Percentiles rank a stretch among this genome's conserved stretches.
Conservation (phyloP, 2,329 filamentous ascomycete genomes). For the Ceratocystis ficicola region DNA sequence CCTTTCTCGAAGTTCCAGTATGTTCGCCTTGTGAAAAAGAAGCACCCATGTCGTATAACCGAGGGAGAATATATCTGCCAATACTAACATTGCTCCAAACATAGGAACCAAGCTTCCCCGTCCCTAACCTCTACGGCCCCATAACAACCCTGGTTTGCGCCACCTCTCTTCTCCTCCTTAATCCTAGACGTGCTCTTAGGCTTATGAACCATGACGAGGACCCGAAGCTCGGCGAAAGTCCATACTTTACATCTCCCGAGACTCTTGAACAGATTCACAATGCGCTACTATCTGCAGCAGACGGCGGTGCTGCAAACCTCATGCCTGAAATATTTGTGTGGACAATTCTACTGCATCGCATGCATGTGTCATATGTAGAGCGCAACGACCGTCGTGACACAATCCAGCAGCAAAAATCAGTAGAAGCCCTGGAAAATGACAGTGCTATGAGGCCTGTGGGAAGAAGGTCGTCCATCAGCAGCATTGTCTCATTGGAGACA, state of each 20-base stretch:
- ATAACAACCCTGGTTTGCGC: constrained; percentile 54
- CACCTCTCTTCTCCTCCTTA: constrained; percentile 61
- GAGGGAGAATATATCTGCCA: neutral
- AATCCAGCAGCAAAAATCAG: constrained; percentile 45
- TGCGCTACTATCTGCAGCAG: constrained; percentile 51
- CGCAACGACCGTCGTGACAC: constrained; percentile 50
- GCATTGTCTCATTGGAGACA: constrained; percentile 50
- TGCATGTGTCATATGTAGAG: constrained; percentile 51
- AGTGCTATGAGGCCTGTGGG: constrained; percentile 32
- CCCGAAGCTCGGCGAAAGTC: constrained; percentile 31
- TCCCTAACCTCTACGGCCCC: constrained; percentile 21
- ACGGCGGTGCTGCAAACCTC: constrained; percentile 46
- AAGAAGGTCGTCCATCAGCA: constrained; percentile 48
- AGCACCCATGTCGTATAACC: neutral
- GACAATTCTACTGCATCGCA: constrained; percentile 60
- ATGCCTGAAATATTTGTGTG: constrained; percentile 69
- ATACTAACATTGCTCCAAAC: neutral
- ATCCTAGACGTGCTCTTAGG: constrained; percentile 46
- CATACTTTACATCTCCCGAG: constrained; percentile 56
- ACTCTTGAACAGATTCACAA: constrained; percentile 62
- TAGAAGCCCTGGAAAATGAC: constrained; percentile 42
- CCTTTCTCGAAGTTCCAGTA: constrained; percentile 58
- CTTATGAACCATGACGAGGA: constrained; percentile 43
- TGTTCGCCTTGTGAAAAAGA: constrained; percentile 27
- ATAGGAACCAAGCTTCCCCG: constrained; percentile 19